These are phyloP conservation scores for Arthroderma uncinatum DNA, from an alignment of 2,329 filamentous ascomycete genomes.

Conservation along the genomic window DNA sequence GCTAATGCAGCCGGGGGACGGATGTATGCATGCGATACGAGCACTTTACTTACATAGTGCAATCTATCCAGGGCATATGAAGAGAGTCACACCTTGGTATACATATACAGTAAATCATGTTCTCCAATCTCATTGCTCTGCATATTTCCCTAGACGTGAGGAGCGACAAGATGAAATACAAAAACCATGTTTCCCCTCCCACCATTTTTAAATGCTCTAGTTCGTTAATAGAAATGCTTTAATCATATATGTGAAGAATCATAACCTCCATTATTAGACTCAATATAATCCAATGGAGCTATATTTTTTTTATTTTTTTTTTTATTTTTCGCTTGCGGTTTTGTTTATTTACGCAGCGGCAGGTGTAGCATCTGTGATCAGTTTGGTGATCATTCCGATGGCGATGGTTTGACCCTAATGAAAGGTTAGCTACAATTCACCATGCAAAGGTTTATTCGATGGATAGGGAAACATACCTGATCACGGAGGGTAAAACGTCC, in stretches of 20 bases:
- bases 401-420: conserved; percentile 92
- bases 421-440: conserved; percentile 12
- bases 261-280: not conserved
- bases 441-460: conserved; percentile 8
- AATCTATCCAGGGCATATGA: too few relatives aligned
- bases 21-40: not conserved
- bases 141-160: not conserved
- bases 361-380: conserved; percentile 43
- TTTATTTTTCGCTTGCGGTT: too few relatives aligned
- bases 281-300: not conserved
- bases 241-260: not conserved
- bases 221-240: not conserved
- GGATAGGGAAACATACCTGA: conserved; percentile 48
- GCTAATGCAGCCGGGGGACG: not conserved
- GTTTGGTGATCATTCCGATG: conserved; percentile 96
- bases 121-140: not conserved
- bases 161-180: not conserved
- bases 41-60: not conserved
- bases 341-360: not conserved
- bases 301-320: not conserved
- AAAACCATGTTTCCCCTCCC: not conserved
- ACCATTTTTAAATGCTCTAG: not conserved
- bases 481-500: conserved; percentile 83
- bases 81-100: too few relatives aligned
- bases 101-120: not conserved